Percentiles rank a stretch among this genome's conserved stretches.
phyloP scores from a whole-genome alignment of 2,329 filamentous ascomycete genomes.

The Aureobasidium mangrovei region DNA sequence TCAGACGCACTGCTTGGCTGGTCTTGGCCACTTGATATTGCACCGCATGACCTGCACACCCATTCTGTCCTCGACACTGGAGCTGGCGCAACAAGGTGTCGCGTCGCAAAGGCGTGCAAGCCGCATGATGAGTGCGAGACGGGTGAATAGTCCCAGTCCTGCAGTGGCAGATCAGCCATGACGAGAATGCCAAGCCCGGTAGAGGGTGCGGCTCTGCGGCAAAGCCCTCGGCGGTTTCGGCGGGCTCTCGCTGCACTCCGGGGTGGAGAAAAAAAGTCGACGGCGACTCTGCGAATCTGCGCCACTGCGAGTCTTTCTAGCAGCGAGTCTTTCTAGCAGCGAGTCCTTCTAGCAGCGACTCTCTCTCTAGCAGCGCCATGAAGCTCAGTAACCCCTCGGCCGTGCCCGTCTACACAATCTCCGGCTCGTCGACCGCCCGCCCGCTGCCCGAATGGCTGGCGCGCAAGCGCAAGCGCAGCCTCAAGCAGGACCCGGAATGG shows the following conservation, averaged over 20 bases:
- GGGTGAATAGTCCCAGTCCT: too few relatives aligned
- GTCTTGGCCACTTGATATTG: too few relatives aligned
- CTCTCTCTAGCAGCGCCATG: constrained; percentile 41
- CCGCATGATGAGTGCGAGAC: too few relatives aligned
- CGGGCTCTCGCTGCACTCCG: background rate
- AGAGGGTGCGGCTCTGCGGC: constrained; percentile 1
- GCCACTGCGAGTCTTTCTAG: background rate
- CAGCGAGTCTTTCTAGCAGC: background rate
- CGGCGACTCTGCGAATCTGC: background rate
- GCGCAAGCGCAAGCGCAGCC: constrained; percentile 74
- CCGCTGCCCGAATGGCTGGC: constrained; percentile 94
- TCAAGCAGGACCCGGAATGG: constrained; percentile 89
- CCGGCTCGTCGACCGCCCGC: constrained; percentile 77
- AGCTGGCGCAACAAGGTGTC: too few relatives aligned
- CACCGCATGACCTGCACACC: too few relatives aligned
- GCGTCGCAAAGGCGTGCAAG: too few relatives aligned
- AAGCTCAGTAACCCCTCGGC: constrained; percentile 74
- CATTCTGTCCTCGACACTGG: too few relatives aligned
- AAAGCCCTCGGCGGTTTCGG: constrained; percentile 2
- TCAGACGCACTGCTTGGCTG: too few relatives aligned
- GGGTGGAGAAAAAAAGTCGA: constrained; percentile 6
- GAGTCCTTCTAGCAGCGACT: background rate
- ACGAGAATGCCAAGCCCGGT: too few relatives aligned
- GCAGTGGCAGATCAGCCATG: too few relatives aligned
- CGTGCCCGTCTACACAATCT: constrained; percentile 89